Evolutionary conservation across 1,139 yeast genomes (phyloP), one percentile per base, ranked within the genome.

Genomic region (Lodderomyces metapsilosis): DNA sequence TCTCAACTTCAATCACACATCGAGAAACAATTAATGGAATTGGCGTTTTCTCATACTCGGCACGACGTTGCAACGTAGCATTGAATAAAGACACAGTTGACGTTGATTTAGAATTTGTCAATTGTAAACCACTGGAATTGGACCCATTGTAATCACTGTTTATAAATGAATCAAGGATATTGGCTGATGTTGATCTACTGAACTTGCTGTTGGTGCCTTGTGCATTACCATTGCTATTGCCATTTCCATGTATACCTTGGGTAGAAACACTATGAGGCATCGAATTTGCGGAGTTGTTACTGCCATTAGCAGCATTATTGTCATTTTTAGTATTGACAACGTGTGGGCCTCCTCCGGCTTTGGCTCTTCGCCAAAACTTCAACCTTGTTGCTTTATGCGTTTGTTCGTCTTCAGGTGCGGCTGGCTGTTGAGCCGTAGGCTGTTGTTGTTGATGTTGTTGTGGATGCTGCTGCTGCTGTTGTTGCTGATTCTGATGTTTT

Each of bases 1-100:
- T 58, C 62, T 91, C 96, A 38, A 92, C 88, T 54, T 85, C 95
- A 30, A 70, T 67, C n/a, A 89, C 64, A 63, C 97, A 88, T 43
- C 81, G 72, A 10, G 83, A 69, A 10, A 92, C 75, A 34, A 92
- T 78, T 47, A 79, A 62, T 5, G 98, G 98, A 8, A 88, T 74
- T 3, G 59, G 51, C 17, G 75, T 68, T 15, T 75, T 74, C 56
- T 92, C 98, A 49, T 65, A 74, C 13, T 66, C 66, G 7, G 87
- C 72, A 43, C 91, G 68, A 39, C 71, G 69, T 48, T 78, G 82
- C 48, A 87, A 66, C 1, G 87, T 67, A n/a, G 73, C 62, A 3
- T 66, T 56, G 48, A 74, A 75, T 11, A 78, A 59, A 12, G 34
- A 21, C n/a, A 28, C 18, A 5, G 20, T 17, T 18, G 28, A 23